Evolutionary conservation across 495 filamentous ascomycete species (phyloP), one percentile per base, ranked within the genome.

Genomic region (Elasticomyces elasticus): DNA sequence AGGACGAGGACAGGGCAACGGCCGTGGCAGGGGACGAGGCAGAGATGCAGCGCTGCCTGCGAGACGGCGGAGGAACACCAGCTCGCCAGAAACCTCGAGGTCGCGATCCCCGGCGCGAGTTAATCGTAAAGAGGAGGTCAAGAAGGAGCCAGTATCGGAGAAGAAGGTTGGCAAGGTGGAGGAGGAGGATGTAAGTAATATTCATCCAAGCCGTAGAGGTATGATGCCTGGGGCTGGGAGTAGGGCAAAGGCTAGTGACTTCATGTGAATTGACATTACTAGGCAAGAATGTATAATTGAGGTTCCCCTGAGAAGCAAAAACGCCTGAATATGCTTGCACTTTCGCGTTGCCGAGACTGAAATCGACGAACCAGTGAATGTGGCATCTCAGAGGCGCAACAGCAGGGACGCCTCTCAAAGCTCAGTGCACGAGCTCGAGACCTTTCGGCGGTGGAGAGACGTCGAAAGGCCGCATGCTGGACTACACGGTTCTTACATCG

Each of bases 241-340:
- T 24, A 56, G 61, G 46, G 54, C 57, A n/a, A 63, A 40, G 49
- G 61, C 61, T 17, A 63, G 61, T 55, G 61, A 63, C 35, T 63
- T 60, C 27, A 59, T 63, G 50, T 63, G 49, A 40, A 22, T 3
- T 3, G 6, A 23, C 3, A 45, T 33, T 5, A 13, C 13, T 3
- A 40, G 19, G 12, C 5, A 13, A 40, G 4, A 40, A 13, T 4
- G 13, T 13, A 5, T 3, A 40, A 17, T 5, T 40, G 35, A 17
- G 35, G 4, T 5, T n/a, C n/a, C n/a, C n/a, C n/a, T n/a, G n/a
- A n/a, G n/a, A n/a, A n/a, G n/a, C n/a, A n/a, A n/a, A n/a, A n/a
- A n/a, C n/a, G n/a, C n/a, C n/a, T n/a, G n/a, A n/a, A n/a, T n/a
- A n/a, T n/a, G n/a, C n/a, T n/a, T n/a, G n/a, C n/a, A n/a, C n/a